Base-by-base conservation (phyloP, 805 yeast species). In the Kodamaea restingae region DNA sequence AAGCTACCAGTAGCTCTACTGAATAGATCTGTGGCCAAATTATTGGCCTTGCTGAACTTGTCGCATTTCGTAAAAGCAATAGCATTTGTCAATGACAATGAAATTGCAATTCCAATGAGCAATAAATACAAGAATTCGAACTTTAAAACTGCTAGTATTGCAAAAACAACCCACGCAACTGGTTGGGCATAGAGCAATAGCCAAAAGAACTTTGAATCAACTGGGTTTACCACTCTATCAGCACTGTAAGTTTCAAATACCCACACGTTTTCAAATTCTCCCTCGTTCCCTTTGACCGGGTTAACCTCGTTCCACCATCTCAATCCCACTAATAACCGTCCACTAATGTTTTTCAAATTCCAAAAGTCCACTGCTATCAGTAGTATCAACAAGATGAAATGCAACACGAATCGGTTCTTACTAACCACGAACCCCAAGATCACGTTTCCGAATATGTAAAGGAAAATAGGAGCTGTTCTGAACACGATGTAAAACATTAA, bases 281-380 rank as follows among this genome's bases (percentile, higher is more conserved):
- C 87, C 14, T 65, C 69, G 20, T 74, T 68, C 0, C 88, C 72
- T 14, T 57, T 57, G 8, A 56, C 52, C 12, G 48, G 44, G 38
- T 53, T 62, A 3, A 66, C 59, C 56, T 91, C 97, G 57, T 91
- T 93, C 96, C 98, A 91, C 98, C 98, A 91, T 47, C 95, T 73
- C 47, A 93, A 70, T 0, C 97, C 98, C 4, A 93, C 97, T 40
- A 91, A 62, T 41, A 87, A 73, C 42, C 98, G 68, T 1, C 98
- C 98, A 15, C 95, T 72, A 18, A 91, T 84, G 60, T 91, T 91
- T 56, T 91, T 93, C 17, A 87, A 80, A 55, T 86, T 84, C 95
- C 97, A 91, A 55, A 91, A 91, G 59, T 91, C 98, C 1, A 88
- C 87, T 0, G 96, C 85, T 15, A 87, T 71, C 14, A 88, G 64